A percentile compares a stretch with the other conserved stretches of the same genome.
phyloP scores from a whole-genome alignment of 768 basidiomycete species.

The Tulasnella sp. region DNA sequence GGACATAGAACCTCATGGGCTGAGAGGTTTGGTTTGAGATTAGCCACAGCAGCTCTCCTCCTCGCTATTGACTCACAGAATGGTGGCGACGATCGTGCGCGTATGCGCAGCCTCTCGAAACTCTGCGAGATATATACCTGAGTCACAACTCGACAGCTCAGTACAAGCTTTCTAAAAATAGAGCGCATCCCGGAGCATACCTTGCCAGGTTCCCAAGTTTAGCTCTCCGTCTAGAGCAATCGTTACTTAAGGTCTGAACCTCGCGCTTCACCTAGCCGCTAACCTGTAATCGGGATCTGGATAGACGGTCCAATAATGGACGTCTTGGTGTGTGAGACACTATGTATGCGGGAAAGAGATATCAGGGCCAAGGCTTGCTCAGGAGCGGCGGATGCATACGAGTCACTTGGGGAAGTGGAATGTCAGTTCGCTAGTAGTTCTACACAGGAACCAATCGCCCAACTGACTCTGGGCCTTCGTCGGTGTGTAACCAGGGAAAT shows the following conservation, averaged over 20 bases:
- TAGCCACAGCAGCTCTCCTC: not conserved
- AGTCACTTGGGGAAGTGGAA: slow-evolving; percentile 51
- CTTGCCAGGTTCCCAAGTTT: slow-evolving; percentile 92
- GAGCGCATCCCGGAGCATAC: slow-evolving; percentile 37
- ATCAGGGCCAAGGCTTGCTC: not conserved
- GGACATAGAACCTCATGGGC: not conserved
- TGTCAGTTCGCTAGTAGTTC: slow-evolving; percentile 12
- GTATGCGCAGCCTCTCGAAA: slow-evolving; percentile 67
- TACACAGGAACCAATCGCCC: slow-evolving; percentile 16
- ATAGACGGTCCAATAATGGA: slow-evolving; percentile 79
- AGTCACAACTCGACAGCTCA: not conserved
- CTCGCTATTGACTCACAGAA: slow-evolving; percentile 50
- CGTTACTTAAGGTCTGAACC: not conserved
- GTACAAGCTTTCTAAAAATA: not conserved
- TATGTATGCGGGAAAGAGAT: slow-evolving; percentile 34
- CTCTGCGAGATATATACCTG: slow-evolving; percentile 83
- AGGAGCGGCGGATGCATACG: slow-evolving; percentile 46
- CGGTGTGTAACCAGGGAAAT: slow-evolving; percentile 77
- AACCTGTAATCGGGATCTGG: slow-evolving; percentile 78
- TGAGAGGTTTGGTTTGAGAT: not conserved
- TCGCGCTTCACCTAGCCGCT: slow-evolving; percentile 28
- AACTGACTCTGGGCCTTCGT: slow-evolving; percentile 87
- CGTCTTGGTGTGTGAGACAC: slow-evolving; percentile 88
- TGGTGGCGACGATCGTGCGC: slow-evolving; percentile 72
- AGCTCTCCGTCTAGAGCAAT: slow-evolving; percentile 40